Percentiles rank a stretch among this genome's conserved stretches.
phyloP scores from a whole-genome alignment of 2,329 filamentous ascomycete species.

The Trichoderma atrobrunneum region DNA sequence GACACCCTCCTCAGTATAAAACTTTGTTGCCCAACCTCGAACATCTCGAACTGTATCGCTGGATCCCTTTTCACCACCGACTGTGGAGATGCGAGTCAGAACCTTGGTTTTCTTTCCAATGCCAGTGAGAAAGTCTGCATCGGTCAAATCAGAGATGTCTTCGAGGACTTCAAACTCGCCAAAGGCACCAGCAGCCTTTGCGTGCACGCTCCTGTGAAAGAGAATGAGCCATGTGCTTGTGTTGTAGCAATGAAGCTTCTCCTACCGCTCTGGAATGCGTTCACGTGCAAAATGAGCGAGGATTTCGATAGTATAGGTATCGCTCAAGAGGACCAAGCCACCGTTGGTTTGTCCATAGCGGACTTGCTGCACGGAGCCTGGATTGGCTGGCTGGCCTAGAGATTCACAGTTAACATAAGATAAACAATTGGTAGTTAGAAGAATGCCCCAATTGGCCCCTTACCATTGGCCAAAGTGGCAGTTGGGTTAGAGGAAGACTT shows the following conservation, averaged over 20 bases:
- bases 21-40: constrained; percentile 60
- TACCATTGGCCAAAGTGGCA: constrained; percentile 6
- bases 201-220: constrained; percentile 51
- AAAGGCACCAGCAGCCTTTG: constrained; percentile 66
- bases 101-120: constrained; percentile 58
- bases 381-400: constrained; percentile 6
- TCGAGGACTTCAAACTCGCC: constrained; percentile 67
- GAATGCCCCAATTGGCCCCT: not conserved
- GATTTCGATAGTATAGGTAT: constrained; percentile 7
- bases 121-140: constrained; percentile 59
- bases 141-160: constrained; percentile 65
- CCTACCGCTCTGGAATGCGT: constrained; percentile 8
- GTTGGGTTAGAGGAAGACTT: not conserved
- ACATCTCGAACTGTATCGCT: constrained; percentile 70
- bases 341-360: constrained; percentile 5
- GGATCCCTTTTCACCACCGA: constrained; percentile 66
- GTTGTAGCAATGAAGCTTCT: not conserved
- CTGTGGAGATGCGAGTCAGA: constrained; percentile 73
- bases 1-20: constrained; percentile 63
- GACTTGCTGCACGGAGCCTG: not conserved
- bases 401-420: not conserved
- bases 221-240: not conserved
- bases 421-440: not conserved
- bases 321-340: constrained; percentile 8
- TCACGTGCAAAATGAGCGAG: constrained; percentile 11